Base-by-base conservation (phyloP, 306 rosid species). In the Begonia loranthoides region DNA sequence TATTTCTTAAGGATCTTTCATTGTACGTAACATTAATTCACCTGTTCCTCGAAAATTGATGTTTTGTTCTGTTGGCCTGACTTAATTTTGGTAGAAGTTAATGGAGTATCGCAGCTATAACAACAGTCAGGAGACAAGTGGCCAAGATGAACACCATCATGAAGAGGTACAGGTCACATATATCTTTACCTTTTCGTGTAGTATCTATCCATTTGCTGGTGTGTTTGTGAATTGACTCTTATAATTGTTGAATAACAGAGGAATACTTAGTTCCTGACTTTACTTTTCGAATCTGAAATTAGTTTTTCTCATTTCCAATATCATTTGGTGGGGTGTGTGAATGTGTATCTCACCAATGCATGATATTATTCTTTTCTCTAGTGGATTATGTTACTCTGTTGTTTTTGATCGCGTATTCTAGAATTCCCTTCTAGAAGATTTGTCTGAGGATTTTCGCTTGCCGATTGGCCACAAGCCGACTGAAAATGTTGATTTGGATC, bases 381-480 rank as follows among this genome's bases (percentile, higher is more conserved):
- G 36, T 28, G 36, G 36, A 28, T n/a, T 17, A 3, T 17, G 12
- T 9, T 48, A 17, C 13, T 9, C 39, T 16, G n/a, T 49, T 16
- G 39, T 14, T 17, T 45, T 59, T 59, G 11, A 36, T 22, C 60
- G 66, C 75, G 75, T 67, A 54, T 62, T 77, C 64, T 60, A 72
- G 62, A 82, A 74, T 21, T 70, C 83, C 11, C 66, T 68, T 49
- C 49, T 64, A 45, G 93, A 79, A 15, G 90, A 84, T 68, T 63
- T 72, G 46, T 45, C 87, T 1, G 85, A 70, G 48, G 95, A 82
- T 57, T 90, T 90, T 61, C 81, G 92, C 24, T 66, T 86, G 85
- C 95, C 99, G 11, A 90, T 76, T 58, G 68, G 74, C 61, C 99
- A 90, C 33, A 90, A 74, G 69, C 99, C 94, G 22, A 90, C 94